These are phyloP conservation scores for Umbelopsis isabellina DNA, from an alignment of 192 early-diverging fungal genomes.

Conservation along the genomic window DNA sequence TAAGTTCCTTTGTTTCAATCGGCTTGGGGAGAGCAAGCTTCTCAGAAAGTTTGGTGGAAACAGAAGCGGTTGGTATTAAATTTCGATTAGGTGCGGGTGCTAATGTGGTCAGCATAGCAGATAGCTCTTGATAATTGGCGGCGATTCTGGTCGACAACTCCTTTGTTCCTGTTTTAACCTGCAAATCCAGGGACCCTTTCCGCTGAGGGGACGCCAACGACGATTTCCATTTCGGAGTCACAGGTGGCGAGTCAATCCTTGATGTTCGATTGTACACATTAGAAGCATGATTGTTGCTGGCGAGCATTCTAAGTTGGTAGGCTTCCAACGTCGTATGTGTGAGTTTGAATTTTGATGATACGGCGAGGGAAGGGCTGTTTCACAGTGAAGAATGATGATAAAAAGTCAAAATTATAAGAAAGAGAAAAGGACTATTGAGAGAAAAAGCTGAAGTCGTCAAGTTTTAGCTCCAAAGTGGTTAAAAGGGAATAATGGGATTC, in stretches of 20 bases:
- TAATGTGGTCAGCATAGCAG: slow-evolving; percentile 15
- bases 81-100: slow-evolving; percentile 10
- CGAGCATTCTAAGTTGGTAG: slow-evolving; percentile 7
- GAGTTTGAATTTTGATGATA: not conserved
- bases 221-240: slow-evolving; percentile 13
- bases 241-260: slow-evolving; percentile 6
- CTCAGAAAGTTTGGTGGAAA: slow-evolving; percentile 7
- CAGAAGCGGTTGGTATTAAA: slow-evolving; percentile 13
- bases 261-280: slow-evolving; percentile 15
- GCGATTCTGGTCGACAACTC: slow-evolving; percentile 15
- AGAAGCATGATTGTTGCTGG: slow-evolving; percentile 7
- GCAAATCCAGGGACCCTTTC: slow-evolving; percentile 5
- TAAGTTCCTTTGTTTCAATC: not conserved
- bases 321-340: slow-evolving; percentile 8
- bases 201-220: slow-evolving; percentile 15
- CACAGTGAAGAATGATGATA: too few relatives aligned
- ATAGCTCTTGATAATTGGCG: slow-evolving; percentile 18
- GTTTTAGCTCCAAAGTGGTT: too few relatives aligned
- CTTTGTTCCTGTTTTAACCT: not conserved
- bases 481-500: too few relatives aligned
- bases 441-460: too few relatives aligned
- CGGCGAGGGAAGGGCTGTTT: too few relatives aligned
- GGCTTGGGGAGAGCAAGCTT: not conserved
- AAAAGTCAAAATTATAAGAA: too few relatives aligned
- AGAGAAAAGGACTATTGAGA: too few relatives aligned